A percentile compares a stretch with the other conserved stretches of the same genome.
Conservation (phyloP, 805 yeast genomes). For the Yamadazyma philogaea region DNA sequence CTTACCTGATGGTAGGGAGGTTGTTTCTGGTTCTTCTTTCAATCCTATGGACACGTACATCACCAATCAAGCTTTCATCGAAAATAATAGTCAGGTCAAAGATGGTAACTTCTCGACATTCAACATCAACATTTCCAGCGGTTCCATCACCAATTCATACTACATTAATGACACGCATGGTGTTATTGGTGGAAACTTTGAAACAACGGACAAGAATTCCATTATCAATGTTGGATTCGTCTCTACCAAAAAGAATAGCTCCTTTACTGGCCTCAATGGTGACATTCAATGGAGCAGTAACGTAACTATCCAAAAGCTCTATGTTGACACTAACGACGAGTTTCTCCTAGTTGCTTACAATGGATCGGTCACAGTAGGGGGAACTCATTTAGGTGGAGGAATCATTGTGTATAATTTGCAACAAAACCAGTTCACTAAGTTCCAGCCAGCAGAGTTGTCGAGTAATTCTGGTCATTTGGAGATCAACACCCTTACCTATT, state of each 20-base stretch:
- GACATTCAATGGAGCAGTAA: slow-evolving; percentile 24
- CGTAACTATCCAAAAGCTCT: slow-evolving; percentile 28
- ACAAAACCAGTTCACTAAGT: slow-evolving; percentile 35
- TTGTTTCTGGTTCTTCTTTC: slow-evolving; percentile 35
- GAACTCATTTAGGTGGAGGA: slow-evolving; percentile 33
- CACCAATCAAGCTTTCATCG: slow-evolving; percentile 16
- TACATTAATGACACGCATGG: slow-evolving; percentile 49
- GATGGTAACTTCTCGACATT: slow-evolving; percentile 18
- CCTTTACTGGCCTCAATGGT: slow-evolving; percentile 20
- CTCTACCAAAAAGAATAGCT: slow-evolving; percentile 16
- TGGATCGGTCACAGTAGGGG: slow-evolving; percentile 28
- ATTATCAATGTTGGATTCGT: slow-evolving; percentile 31
- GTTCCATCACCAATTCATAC: slow-evolving; percentile 30
- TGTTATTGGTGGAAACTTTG: slow-evolving; percentile 60
- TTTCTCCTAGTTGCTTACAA: slow-evolving; percentile 47
- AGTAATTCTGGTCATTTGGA: slow-evolving; percentile 31
- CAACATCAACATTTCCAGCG: slow-evolving; percentile 22
- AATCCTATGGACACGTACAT: slow-evolving; percentile 29
- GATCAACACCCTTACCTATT: slow-evolving; percentile 35
- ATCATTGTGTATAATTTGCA: slow-evolving; percentile 52
- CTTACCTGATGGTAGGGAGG: slow-evolving; percentile 25
- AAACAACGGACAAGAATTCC: slow-evolving; percentile 18
- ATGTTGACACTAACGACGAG: slow-evolving; percentile 31
- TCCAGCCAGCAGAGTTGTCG: slow-evolving; percentile 50
- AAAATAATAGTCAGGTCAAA: slow-evolving; percentile 4